Evolutionary conservation across 2,329 filamentous ascomycete genomes (phyloP).

Genomic region (Neofusicoccum cordaticola): DNA sequence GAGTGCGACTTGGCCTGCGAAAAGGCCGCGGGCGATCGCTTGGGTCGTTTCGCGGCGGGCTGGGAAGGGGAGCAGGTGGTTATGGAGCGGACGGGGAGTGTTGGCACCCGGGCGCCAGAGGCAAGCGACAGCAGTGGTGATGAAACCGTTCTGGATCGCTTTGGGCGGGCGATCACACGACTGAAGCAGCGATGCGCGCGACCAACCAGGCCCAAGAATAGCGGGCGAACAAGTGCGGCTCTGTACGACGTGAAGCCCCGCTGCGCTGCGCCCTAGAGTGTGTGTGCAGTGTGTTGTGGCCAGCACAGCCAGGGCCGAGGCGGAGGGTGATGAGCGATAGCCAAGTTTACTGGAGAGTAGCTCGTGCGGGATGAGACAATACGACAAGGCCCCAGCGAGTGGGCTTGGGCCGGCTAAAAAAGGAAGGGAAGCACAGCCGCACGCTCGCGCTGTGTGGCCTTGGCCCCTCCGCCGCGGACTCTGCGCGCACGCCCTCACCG

Average conservation of each 20-base stretch:
- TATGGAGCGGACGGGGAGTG: slow-evolving; percentile 3
- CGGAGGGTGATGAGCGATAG: not conserved
- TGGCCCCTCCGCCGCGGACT: not conserved
- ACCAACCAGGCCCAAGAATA: not conserved
- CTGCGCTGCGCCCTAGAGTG: not conserved
- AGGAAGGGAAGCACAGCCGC: slow-evolving; percentile 10
- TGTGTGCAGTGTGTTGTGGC: not conserved
- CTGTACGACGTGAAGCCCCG: not conserved
- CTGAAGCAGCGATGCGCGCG: not conserved
- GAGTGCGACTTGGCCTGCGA: not conserved
- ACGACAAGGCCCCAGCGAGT: not conserved
- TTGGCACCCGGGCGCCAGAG: not conserved
- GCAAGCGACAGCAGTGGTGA: slow-evolving; percentile 10
- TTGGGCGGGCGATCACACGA: slow-evolving; percentile 9
- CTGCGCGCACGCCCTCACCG: not conserved
- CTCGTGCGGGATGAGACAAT: slow-evolving; percentile 9
- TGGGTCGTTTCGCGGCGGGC: not conserved
- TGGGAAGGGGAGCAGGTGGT: not conserved
- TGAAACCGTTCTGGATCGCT: slow-evolving; percentile 16
- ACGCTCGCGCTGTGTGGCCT: not conserved
- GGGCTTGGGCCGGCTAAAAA: not conserved
- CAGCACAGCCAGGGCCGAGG: not conserved
- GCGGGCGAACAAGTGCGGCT: not conserved
- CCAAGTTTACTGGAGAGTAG: not conserved
- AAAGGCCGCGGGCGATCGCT: not conserved